Evolutionary conservation across 805 yeast genomes (phyloP).

Genomic region (Ogataea philodendri): DNA sequence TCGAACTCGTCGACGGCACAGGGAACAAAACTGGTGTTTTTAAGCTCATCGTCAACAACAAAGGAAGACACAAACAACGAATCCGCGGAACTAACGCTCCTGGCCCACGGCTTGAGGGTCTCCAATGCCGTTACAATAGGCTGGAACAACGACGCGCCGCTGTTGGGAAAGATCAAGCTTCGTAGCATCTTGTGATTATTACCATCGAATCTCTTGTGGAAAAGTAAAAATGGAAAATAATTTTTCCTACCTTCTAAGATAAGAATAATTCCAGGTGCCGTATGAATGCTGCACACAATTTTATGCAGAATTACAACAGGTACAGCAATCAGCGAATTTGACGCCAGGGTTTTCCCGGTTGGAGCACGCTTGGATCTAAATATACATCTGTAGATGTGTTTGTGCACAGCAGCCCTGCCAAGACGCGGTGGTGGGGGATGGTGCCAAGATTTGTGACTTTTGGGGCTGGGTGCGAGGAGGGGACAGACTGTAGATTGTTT

Average conservation of each 20-base stretch:
- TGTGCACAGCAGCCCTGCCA: no score
- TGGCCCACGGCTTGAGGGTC: slow-evolving; percentile 2
- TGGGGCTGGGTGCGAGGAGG: slow-evolving; percentile 1
- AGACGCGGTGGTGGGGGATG: no score
- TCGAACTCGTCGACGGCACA: slow-evolving; percentile 35
- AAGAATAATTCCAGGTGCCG: slow-evolving; percentile 1
- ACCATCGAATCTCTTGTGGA: not conserved
- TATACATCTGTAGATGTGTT: no score
- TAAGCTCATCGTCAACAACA: slow-evolving; percentile 5
- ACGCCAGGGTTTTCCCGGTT: no score
- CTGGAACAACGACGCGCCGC: slow-evolving; percentile 1
- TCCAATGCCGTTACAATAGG: slow-evolving; percentile 3
- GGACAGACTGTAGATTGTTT: not conserved
- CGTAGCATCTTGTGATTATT: slow-evolving; percentile 2
- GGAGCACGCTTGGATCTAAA: no score
- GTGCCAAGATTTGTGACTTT: no score
- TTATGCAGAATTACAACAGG: not conserved
- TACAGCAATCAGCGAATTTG: not conserved
- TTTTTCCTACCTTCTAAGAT: not conserved
- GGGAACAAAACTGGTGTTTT: slow-evolving; percentile 9
- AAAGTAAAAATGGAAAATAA: not conserved
- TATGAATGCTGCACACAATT: no score
- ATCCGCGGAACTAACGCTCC: not conserved
- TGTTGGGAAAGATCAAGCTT: slow-evolving; percentile 5
- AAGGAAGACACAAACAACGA: slow-evolving; percentile 5